Conservation (phyloP, 495 filamentous ascomycete species). For the Wilcoxina mikolae region DNA sequence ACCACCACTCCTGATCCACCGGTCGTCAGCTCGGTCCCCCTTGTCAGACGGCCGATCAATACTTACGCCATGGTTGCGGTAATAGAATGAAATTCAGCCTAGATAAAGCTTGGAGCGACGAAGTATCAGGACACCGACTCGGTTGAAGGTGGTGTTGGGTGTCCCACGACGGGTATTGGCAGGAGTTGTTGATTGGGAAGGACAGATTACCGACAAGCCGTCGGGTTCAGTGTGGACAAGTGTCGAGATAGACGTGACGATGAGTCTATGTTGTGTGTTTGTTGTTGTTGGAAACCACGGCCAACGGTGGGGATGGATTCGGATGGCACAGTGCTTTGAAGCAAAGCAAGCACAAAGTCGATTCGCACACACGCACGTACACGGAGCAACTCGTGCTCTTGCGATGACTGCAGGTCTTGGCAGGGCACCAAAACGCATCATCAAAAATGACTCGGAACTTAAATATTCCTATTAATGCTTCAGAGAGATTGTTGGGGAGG, state of each 20-base stretch:
- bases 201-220: background rate
- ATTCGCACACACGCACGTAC: too few relatives aligned
- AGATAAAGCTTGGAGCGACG: background rate
- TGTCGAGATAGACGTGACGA: too few relatives aligned
- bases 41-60: background rate
- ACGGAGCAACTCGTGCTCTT: too few relatives aligned
- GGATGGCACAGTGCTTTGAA: too few relatives aligned
- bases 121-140: background rate
- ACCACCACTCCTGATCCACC: slow-evolving; percentile 17
- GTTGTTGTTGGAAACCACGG: background rate
- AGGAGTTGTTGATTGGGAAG: background rate
- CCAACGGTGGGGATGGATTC: background rate
- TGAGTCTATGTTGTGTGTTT: too few relatives aligned
- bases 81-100: too few relatives aligned
- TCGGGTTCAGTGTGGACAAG: background rate
- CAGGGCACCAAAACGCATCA: too few relatives aligned
- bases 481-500: too few relatives aligned
- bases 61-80: slow-evolving; percentile 25
- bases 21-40: background rate
- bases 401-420: too few relatives aligned
- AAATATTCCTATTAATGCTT: too few relatives aligned
- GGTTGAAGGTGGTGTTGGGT: background rate
- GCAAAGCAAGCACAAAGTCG: too few relatives aligned
- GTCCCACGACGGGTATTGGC: slow-evolving; percentile 1
- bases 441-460: too few relatives aligned